A percentile compares a stretch with the other conserved stretches of the same genome.
phyloP scores from a whole-genome alignment of 768 basidiomycete genomes.

The Mycena galopus region DNA sequence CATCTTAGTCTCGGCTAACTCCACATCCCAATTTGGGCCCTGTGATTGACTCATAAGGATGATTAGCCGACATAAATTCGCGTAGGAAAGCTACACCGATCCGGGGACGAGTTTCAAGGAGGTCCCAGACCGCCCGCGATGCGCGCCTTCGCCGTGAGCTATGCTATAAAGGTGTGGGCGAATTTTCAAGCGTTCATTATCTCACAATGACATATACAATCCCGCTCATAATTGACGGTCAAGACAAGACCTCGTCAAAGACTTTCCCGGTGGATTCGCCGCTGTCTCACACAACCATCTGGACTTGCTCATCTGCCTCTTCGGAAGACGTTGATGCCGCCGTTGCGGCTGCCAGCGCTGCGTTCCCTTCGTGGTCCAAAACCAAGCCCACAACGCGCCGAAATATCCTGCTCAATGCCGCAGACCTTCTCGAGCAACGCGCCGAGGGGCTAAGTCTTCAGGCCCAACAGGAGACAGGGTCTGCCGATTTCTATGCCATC shows the following conservation, averaged over 20 bases:
- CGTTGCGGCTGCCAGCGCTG: constrained; percentile 58
- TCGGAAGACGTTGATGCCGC: constrained; percentile 58
- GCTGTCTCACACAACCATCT: constrained; percentile 55
- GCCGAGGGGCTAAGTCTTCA: constrained; percentile 56
- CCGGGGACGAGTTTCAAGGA: too few relatives aligned
- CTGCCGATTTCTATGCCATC: too few relatives aligned
- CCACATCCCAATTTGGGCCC: too few relatives aligned
- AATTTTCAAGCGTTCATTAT: too few relatives aligned
- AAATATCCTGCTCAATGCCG: constrained; percentile 62
- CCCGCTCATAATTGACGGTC: constrained; percentile 53
- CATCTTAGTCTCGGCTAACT: too few relatives aligned
- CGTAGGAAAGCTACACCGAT: too few relatives aligned
- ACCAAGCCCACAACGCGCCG: constrained; percentile 52
- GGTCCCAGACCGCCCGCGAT: too few relatives aligned
- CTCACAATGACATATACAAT: constrained; percentile 40
- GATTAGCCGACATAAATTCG: too few relatives aligned
- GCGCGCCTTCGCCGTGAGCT: too few relatives aligned
- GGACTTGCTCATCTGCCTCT: constrained; percentile 60
- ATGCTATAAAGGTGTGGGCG: too few relatives aligned
- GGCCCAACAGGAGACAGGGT: too few relatives aligned
- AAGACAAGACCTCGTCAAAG: constrained; percentile 45
- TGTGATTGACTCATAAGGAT: too few relatives aligned
- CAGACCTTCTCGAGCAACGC: constrained; percentile 53
- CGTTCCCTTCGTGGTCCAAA: constrained; percentile 60
- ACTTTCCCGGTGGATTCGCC: constrained; percentile 61